Conservation (phyloP, 352 stramenopile genomes). For the Globisporangium paroecandrum region DNA sequence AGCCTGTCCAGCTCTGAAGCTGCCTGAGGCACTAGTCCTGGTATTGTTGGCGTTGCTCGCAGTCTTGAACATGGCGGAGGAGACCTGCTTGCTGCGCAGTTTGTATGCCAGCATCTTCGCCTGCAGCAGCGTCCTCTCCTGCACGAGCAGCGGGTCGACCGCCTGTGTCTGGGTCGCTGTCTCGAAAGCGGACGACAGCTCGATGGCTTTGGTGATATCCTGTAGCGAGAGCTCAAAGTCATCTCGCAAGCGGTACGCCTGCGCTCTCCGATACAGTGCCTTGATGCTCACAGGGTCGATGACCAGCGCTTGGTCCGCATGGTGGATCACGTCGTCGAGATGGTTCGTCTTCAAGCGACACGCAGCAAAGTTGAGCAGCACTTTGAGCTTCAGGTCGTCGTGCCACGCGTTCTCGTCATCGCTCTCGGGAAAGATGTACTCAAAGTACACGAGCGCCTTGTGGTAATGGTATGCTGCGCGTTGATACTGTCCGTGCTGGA, state of each 20-base stretch:
- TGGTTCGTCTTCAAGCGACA: slow-evolving; percentile 73
- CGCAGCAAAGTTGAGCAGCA: slow-evolving; percentile 74
- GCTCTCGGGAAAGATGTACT: slow-evolving; percentile 81
- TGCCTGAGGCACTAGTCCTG: background rate
- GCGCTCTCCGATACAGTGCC: slow-evolving; percentile 63
- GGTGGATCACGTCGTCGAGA: slow-evolving; percentile 66
- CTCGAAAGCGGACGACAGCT: slow-evolving; percentile 3
- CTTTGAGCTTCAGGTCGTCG: slow-evolving; percentile 49
- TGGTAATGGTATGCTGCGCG: slow-evolving; percentile 80
- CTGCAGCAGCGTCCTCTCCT: slow-evolving; percentile 58
- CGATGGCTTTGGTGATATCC: slow-evolving; percentile 45
- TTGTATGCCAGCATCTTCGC: slow-evolving; percentile 77
- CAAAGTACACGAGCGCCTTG: slow-evolving; percentile 81
- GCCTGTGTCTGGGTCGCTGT: slow-evolving; percentile 13
- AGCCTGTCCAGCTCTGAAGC: slow-evolving; percentile 5
- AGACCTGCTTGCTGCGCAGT: slow-evolving; percentile 56
- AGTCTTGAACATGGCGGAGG: slow-evolving; percentile 62
- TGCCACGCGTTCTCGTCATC: slow-evolving; percentile 46
- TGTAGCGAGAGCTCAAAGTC: slow-evolving; percentile 57
- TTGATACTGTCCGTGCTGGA: slow-evolving; percentile 76
- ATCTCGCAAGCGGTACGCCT: slow-evolving; percentile 61
- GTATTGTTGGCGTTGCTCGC: slow-evolving; percentile 15
- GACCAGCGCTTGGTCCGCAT: slow-evolving; percentile 53
- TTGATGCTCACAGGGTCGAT: slow-evolving; percentile 59
- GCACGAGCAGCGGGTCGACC: slow-evolving; percentile 34